phyloP scores from a whole-genome alignment of 2,329 filamentous ascomycete species.

The Xylaria sp. region DNA sequence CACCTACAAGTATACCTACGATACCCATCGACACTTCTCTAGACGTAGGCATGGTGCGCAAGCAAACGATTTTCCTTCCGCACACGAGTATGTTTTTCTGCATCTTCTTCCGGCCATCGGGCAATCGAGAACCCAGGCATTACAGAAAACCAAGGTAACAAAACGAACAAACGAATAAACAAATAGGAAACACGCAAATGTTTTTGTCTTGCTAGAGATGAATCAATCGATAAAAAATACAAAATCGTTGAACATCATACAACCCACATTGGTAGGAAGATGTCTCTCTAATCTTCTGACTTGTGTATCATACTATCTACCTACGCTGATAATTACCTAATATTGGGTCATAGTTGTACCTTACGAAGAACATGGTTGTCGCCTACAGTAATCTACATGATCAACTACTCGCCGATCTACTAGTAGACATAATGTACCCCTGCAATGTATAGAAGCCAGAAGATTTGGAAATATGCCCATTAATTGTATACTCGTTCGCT shows the following conservation, averaged over 20 bases:
- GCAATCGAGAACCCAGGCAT: constrained; percentile 20
- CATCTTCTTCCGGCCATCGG: constrained; percentile 13
- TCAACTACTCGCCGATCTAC: no score
- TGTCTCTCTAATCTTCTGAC: background rate
- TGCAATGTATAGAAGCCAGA: no score
- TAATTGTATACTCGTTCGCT: no score
- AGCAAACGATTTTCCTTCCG: constrained; percentile 39
- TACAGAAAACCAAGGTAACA: constrained; percentile 23
- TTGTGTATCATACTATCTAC: background rate
- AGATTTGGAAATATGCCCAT: no score
- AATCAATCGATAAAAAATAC: constrained; percentile 35
- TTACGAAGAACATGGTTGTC: no score
- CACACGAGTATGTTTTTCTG: constrained; percentile 39
- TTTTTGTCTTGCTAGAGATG: constrained; percentile 39
- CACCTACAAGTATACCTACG: constrained; percentile 2
- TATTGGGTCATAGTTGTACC: no score
- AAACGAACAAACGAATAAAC: constrained; percentile 38
- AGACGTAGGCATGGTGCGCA: constrained; percentile 20
- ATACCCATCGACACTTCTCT: constrained; percentile 25
- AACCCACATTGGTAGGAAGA: background rate
- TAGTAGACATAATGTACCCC: no score
- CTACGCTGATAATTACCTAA: background rate
- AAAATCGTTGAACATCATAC: constrained; percentile 30
- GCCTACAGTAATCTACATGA: no score
- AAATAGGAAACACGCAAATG: constrained; percentile 31